Percentiles rank a stretch among this genome's conserved stretches.
Conservation (phyloP, 1,284 basidiomycete species). For the Ceratobasidium sp. region DNA sequence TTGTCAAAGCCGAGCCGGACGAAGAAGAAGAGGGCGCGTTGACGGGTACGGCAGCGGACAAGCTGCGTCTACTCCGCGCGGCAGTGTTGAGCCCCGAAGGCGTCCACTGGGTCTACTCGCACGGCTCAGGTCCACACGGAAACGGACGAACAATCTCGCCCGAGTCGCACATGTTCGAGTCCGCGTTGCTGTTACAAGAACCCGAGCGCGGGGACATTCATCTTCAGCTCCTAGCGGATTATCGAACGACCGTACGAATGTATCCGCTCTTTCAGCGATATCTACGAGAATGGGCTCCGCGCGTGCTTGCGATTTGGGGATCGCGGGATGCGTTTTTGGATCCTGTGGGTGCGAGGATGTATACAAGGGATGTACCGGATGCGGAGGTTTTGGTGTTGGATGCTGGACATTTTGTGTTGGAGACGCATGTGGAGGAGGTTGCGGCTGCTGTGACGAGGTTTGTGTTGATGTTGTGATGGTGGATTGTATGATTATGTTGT, state of each 20-base stretch:
- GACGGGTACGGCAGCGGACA: constrained; percentile 26
- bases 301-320: constrained; percentile 65
- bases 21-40: constrained; percentile 10
- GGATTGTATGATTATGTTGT: neutral
- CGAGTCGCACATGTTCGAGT: constrained; percentile 43
- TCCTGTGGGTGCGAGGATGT: constrained; percentile 63
- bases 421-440: constrained; percentile 55
- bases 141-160: constrained; percentile 54
- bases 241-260: constrained; percentile 60
- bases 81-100: constrained; percentile 27
- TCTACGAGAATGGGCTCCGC: constrained; percentile 59
- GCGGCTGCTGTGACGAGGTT: constrained; percentile 45
- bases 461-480: constrained; percentile 30
- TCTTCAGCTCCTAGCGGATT: constrained; percentile 63
- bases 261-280: constrained; percentile 65
- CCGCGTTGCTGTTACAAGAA: constrained; percentile 30
- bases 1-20: neutral
- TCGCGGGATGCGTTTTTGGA: constrained; percentile 63
- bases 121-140: constrained; percentile 23
- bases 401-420: constrained; percentile 65
- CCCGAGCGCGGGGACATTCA: constrained; percentile 57
- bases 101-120: constrained; percentile 36
- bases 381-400: constrained; percentile 61
- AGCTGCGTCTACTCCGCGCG: constrained; percentile 17
- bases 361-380: constrained; percentile 59